These are phyloP conservation scores for Puccinellia tenuiflora DNA, from an alignment of 176 grass and related monocot genomes.

Conservation along the genomic window DNA sequence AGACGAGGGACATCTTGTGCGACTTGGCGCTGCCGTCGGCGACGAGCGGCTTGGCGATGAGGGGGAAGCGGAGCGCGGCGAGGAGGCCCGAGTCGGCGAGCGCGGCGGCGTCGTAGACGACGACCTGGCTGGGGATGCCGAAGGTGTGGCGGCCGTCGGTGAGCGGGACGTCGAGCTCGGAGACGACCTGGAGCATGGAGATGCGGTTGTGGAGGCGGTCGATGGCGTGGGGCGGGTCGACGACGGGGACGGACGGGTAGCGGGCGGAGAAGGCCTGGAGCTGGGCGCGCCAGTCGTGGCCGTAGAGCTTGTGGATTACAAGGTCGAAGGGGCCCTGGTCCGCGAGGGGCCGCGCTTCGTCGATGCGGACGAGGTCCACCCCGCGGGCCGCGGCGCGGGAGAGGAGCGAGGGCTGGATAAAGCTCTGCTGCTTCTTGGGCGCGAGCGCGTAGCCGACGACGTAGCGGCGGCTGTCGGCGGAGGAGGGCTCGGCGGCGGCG, in stretches of 20 bases:
- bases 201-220: slow-evolving; percentile 93
- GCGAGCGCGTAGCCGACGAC: slow-evolving; percentile 71
- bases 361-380: slow-evolving; percentile 68
- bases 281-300: slow-evolving; percentile 63
- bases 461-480: slow-evolving; percentile 26
- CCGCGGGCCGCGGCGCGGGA: slow-evolving; percentile 32
- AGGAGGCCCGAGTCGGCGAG: slow-evolving; percentile 66
- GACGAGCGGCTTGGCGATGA: slow-evolving; percentile 92
- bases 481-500: slow-evolving; percentile 30
- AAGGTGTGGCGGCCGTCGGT: slow-evolving; percentile 43
- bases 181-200: slow-evolving; percentile 95
- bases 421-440: slow-evolving; percentile 82
- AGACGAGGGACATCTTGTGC: slow-evolving; percentile 86
- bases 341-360: slow-evolving; percentile 41
- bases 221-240: slow-evolving; percentile 72
- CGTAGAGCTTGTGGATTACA: slow-evolving; percentile 81
- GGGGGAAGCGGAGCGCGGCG: slow-evolving; percentile 67
- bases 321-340: slow-evolving; percentile 89
- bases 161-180: slow-evolving; percentile 58
- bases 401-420: slow-evolving; percentile 80
- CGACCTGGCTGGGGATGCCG: slow-evolving; percentile 81
- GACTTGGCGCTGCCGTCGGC: slow-evolving; percentile 72
- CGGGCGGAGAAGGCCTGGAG: slow-evolving; percentile 53
- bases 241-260: slow-evolving; percentile 49
- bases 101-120: slow-evolving; percentile 65